Evolutionary conservation across 441 rosid genomes (phyloP).

Genomic region (Pelargonium myrrhifolium): DNA sequence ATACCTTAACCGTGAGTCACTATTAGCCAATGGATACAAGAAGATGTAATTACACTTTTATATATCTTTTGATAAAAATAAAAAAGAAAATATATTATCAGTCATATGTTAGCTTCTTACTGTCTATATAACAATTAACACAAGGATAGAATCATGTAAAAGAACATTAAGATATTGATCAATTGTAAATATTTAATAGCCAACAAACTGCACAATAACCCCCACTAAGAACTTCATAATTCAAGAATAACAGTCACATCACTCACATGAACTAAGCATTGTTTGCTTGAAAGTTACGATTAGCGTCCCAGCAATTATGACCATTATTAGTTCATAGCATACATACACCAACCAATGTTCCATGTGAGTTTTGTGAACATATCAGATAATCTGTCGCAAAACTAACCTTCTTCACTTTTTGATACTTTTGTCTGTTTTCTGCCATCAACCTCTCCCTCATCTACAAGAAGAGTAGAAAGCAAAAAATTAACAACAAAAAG

Average conservation of each 20-base stretch:
- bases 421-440: conserved; percentile 92
- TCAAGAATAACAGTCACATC: too few relatives aligned
- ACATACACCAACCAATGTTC: too few relatives aligned
- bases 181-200: not conserved
- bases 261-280: not conserved
- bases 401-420: conserved; percentile 88
- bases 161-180: not conserved
- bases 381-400: conserved; percentile 12
- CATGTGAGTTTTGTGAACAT: too few relatives aligned
- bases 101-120: not conserved
- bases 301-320: too few relatives aligned
- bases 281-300: not conserved
- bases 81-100: not conserved
- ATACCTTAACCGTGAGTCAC: not conserved
- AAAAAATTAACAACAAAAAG: conserved; percentile 10
- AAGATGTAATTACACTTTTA: not conserved
- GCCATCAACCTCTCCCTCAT: conserved; percentile 97
- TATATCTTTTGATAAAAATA: not conserved
- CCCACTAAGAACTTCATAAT: not conserved
- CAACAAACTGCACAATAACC: not conserved
- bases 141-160: not conserved
- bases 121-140: too few relatives aligned
- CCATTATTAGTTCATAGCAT: too few relatives aligned
- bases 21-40: not conserved
- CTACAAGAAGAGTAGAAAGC: conserved; percentile 32